Evolutionary conservation across 1,284 basidiomycete species (phyloP).

Genomic region (Moesziomyces globuligerus): DNA sequence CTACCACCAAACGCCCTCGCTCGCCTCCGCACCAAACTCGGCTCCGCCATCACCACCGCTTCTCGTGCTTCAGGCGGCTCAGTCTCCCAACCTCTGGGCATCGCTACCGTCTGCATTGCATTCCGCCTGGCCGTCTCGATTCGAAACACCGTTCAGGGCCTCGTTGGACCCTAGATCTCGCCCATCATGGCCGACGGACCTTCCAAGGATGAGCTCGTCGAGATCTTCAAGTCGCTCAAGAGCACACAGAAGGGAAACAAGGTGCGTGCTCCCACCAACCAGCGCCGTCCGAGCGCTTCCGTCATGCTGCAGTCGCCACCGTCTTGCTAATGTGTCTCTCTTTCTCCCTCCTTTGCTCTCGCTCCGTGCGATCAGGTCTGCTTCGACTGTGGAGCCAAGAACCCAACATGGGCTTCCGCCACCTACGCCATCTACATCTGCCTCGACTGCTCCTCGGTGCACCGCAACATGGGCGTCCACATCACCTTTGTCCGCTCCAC

Average conservation of each 20-base stretch:
- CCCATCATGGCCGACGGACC: conserved; percentile 56
- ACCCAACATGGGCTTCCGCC: conserved; percentile 97
- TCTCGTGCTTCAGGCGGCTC: neutral
- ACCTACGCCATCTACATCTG: conserved; percentile 98
- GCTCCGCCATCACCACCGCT: neutral
- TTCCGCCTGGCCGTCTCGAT: no score
- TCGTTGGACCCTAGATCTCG: neutral
- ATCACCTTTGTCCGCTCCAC: conserved; percentile 97
- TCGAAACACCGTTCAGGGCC: no score
- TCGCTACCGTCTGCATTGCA: no score
- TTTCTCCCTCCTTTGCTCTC: neutral
- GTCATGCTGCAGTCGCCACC: neutral
- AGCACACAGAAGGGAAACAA: conserved; percentile 61
- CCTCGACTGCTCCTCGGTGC: conserved; percentile 92
- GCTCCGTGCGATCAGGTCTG: conserved; percentile 75
- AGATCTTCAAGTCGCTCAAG: conserved; percentile 66
- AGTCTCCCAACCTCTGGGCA: neutral
- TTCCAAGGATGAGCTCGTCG: conserved; percentile 63
- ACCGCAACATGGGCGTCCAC: conserved; percentile 97
- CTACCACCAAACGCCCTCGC: neutral
- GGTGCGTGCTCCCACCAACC: conserved; percentile 16
- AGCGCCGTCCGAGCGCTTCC: neutral
- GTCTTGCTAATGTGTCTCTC: neutral
- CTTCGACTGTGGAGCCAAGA: conserved; percentile 95
- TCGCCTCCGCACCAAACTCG: neutral